Evolutionary conservation across 2,329 filamentous ascomycete genomes (phyloP), one percentile per base, ranked within the genome.

Genomic region (Trichoderma atrobrunneum): DNA sequence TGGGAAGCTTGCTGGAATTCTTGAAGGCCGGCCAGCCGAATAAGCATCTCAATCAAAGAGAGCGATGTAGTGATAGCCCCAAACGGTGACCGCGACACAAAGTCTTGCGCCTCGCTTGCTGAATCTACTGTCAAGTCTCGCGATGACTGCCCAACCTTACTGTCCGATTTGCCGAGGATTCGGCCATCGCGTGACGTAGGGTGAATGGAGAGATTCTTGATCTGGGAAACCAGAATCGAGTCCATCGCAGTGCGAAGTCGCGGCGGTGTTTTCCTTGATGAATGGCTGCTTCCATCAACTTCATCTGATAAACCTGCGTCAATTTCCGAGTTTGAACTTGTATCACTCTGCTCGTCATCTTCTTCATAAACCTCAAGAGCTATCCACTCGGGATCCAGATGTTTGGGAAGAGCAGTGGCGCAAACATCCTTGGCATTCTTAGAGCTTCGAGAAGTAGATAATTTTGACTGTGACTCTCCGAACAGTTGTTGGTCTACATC

Each of bases 1-100:
- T 97, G 94, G 0, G 93, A 94, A 54, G 90, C 88, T 84, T 98
- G 95, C 79, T 97, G 93, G 80, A 96, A 97, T 83, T 97, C 94
- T 79, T 97, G 95, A 16, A 97, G 88, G 26, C 94, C 93, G 5
- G 92, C 91, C 61, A 98, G 87, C 56, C 95, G 93, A 61, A 97
- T 88, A 36, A 97, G 85, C 85, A 95, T 96, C 81, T 98, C 95
- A 69, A 98, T 88, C 10, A 97, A 88, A 1, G 95, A 97, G 74
- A 87, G 82, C 75, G 85, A 91, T 76, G 82, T 87, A 2, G 83
- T 84, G 72, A 89, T 86, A n/a, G 84, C 81, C 30, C 84, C 83
- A 73, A 88, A 86, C 3, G 86, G 86, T 3, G 85, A 87, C 14
- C 82, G 82, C 14, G 83, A 75, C 43, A 79, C 78, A 61, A 80